A percentile compares a stretch with the other conserved stretches of the same genome.
phyloP scores from a whole-genome alignment of 2,329 filamentous ascomycete genomes.

The Stachybotrys echinatus region DNA sequence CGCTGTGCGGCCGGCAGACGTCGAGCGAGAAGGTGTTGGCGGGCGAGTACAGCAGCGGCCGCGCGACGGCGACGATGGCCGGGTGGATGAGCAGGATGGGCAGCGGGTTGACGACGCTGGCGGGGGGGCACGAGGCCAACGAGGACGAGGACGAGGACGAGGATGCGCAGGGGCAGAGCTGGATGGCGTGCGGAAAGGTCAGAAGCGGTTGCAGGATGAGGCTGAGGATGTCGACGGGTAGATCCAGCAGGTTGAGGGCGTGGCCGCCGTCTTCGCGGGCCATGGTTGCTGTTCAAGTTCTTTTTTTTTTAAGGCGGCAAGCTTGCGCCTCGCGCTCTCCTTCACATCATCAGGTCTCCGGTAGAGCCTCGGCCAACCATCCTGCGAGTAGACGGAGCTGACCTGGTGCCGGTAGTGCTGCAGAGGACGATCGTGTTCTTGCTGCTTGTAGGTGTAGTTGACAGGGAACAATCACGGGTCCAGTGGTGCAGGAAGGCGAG shows the following conservation, averaged over 20 bases:
- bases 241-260: conserved; percentile 22
- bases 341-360: too few species aligned
- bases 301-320: too few species aligned
- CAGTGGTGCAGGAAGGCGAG: too few species aligned
- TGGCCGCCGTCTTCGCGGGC: neutral
- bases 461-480: too few species aligned
- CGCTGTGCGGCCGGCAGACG: conserved; percentile 17
- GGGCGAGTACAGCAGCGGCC: conserved; percentile 23
- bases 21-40: conserved; percentile 24
- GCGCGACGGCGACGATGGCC: conserved; percentile 23
- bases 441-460: too few species aligned
- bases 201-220: conserved; percentile 24
- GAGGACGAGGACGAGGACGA: neutral
- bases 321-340: too few species aligned
- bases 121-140: conserved; percentile 2
- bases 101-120: conserved; percentile 13
- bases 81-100: conserved; percentile 26
- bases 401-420: too few species aligned
- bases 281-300: neutral
- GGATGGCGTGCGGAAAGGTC: conserved; percentile 13
- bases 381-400: too few species aligned
- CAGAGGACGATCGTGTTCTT: too few species aligned
- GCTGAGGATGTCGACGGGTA: conserved; percentile 25
- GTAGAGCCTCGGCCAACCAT: too few species aligned
- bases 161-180: conserved; percentile 21